Conservation (phyloP, 768 basidiomycete species). For the Galerina marginata region DNA sequence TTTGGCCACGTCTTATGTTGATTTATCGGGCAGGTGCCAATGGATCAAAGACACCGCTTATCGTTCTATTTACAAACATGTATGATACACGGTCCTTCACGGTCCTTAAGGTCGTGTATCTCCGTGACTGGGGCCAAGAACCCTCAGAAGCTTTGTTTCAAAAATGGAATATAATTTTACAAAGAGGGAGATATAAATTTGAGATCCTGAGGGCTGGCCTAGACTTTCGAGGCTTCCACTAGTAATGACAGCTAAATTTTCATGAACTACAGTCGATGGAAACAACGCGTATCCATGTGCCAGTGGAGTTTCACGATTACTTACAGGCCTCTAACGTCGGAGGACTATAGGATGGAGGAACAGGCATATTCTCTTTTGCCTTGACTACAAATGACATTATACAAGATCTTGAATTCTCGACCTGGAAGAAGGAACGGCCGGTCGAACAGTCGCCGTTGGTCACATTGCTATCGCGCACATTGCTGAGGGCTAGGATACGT, state of each 20-base stretch:
- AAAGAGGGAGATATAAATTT: background rate
- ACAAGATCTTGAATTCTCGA: background rate
- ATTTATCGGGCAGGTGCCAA: constrained; percentile 11
- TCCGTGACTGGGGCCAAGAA: constrained; percentile 8
- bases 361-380: background rate
- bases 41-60: constrained; percentile 5
- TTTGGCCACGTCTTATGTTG: constrained; percentile 1
- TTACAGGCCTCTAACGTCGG: background rate
- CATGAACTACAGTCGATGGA: too few species aligned
- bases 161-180: constrained; percentile 13
- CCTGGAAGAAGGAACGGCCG: background rate
- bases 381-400: constrained; percentile 7
- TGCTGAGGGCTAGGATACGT: background rate
- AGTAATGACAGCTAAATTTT: too few species aligned
- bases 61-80: constrained; percentile 12
- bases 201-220: too few species aligned
- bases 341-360: background rate
- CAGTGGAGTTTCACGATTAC: too few species aligned
- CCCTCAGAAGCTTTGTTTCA: constrained; percentile 17
- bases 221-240: too few species aligned
- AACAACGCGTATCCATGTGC: too few species aligned
- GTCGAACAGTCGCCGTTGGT: background rate
- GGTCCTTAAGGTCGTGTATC: constrained; percentile 17
- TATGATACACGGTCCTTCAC: constrained; percentile 2
- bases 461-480: background rate